Percentiles rank a stretch among this genome's conserved stretches.
Evolutionary conservation across 2,329 filamentous ascomycete species (phyloP).

Genomic region (Sphaerostilbella broomeana): DNA sequence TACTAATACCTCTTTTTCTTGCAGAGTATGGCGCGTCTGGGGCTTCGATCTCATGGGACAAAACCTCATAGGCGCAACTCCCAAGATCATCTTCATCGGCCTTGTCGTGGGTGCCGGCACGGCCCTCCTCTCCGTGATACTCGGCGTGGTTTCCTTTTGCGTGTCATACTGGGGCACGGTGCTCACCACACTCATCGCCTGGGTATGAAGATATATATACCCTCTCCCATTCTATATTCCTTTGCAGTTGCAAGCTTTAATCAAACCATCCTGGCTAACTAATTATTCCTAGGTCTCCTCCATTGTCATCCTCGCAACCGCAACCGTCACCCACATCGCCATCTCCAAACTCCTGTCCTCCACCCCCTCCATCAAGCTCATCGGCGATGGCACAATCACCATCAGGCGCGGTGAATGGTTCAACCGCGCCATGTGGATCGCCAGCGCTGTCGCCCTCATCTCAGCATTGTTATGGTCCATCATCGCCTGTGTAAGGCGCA

Average conservation of each 20-base stretch:
- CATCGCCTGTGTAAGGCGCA: background rate
- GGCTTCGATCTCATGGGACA: background rate
- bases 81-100: background rate
- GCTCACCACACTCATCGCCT: background rate
- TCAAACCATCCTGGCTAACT: too few relatives aligned
- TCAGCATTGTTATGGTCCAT: background rate
- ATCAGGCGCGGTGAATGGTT: background rate
- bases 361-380: background rate
- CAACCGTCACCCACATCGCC: background rate
- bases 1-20: background rate
- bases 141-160: background rate
- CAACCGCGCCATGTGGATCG: background rate
- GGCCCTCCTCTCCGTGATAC: background rate
- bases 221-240: too few relatives aligned
- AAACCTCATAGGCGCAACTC: background rate
- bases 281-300: conserved; percentile 1
- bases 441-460: background rate
- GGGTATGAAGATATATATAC: too few relatives aligned
- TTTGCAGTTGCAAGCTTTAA: background rate
- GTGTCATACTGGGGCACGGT: background rate
- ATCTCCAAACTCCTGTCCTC: background rate
- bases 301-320: background rate
- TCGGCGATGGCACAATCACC: background rate
- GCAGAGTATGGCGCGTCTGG: background rate
- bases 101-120: background rate